phyloP scores from a whole-genome alignment of 768 basidiomycete species.

The Psilocybe cubensis region DNA sequence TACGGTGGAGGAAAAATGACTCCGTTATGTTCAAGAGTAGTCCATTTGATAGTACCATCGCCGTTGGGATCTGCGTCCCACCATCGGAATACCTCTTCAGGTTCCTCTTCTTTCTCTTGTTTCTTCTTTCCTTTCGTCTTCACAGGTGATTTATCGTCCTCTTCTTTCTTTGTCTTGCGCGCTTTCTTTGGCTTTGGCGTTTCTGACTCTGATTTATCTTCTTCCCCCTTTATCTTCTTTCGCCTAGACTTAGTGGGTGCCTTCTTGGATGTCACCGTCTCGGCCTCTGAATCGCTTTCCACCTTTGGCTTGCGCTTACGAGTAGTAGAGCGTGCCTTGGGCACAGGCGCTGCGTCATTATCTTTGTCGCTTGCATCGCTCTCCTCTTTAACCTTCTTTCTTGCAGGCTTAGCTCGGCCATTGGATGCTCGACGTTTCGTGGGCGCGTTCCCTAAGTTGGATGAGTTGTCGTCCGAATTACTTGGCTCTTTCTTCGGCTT shows the following conservation, averaged over 20 bases:
- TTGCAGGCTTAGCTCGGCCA: conserved; percentile 53
- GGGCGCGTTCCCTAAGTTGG: conserved; percentile 44
- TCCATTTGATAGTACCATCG: conserved; percentile 88
- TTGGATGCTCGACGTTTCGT: conserved; percentile 51
- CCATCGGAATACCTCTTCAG: conserved; percentile 80
- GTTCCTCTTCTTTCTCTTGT: conserved; percentile 67
- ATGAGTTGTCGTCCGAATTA: conserved; percentile 40
- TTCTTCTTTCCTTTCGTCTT: conserved; percentile 54
- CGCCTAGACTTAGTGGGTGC: conserved; percentile 45
- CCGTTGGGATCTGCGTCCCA: conserved; percentile 76
- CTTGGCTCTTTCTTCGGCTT: conserved; percentile 35
- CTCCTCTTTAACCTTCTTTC: conserved; percentile 69
- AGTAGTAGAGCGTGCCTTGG: conserved; percentile 36
- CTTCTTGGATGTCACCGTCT: conserved; percentile 46
- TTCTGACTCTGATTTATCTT: conserved; percentile 41
- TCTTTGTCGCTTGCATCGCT: conserved; percentile 30
- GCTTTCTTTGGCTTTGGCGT: conserved; percentile 47
- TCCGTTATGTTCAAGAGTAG: conserved; percentile 92
- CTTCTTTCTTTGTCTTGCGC: conserved; percentile 47
- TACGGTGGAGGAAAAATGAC: conserved; percentile 97
- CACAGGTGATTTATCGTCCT: conserved; percentile 34
- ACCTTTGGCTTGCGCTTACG: conserved; percentile 52
- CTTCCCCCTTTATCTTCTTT: conserved; percentile 62
- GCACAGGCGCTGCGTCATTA: conserved; percentile 38
- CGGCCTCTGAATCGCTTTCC: conserved; percentile 55